phyloP scores from a whole-genome alignment of 2,329 filamentous ascomycete genomes.

The Chrysoporthe deuterocubensis region DNA sequence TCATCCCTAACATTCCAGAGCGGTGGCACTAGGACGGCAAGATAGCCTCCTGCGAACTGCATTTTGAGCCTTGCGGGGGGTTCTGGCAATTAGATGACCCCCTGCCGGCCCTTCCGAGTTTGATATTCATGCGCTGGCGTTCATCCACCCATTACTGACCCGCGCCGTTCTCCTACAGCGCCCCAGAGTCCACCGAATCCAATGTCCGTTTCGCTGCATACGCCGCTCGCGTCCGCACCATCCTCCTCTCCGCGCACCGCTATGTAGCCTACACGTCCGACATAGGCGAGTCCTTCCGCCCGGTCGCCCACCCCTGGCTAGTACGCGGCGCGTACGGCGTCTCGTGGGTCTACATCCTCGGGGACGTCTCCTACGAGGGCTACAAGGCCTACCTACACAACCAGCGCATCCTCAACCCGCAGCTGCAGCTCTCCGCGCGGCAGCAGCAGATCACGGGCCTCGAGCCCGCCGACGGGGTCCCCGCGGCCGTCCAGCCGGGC shows the following conservation, averaged over 20 bases:
- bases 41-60: too few species aligned
- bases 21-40: background rate
- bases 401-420: slow-evolving; percentile 72
- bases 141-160: slow-evolving; percentile 12
- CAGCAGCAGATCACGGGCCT: slow-evolving; percentile 55
- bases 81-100: background rate
- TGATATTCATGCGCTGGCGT: background rate
- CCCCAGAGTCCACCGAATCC: slow-evolving; percentile 80
- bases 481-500: slow-evolving; percentile 38
- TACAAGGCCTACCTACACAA: slow-evolving; percentile 95
- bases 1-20: background rate
- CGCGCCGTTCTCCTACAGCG: slow-evolving; percentile 49
- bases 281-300: slow-evolving; percentile 94
- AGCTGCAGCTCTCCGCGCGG: slow-evolving; percentile 56
- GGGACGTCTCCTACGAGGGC: slow-evolving; percentile 90
- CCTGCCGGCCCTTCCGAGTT: background rate
- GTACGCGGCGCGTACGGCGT: slow-evolving; percentile 85
- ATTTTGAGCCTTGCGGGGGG: background rate
- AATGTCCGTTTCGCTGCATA: slow-evolving; percentile 92
- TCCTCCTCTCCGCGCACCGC: slow-evolving; percentile 86
- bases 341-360: slow-evolving; percentile 89
- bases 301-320: slow-evolving; percentile 82
- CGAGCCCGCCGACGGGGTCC: slow-evolving; percentile 28
- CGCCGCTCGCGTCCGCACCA: slow-evolving; percentile 80
- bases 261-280: slow-evolving; percentile 98